Base-by-base conservation (phyloP, 495 filamentous ascomycete species). In the Sabuloglossum arenarium region DNA sequence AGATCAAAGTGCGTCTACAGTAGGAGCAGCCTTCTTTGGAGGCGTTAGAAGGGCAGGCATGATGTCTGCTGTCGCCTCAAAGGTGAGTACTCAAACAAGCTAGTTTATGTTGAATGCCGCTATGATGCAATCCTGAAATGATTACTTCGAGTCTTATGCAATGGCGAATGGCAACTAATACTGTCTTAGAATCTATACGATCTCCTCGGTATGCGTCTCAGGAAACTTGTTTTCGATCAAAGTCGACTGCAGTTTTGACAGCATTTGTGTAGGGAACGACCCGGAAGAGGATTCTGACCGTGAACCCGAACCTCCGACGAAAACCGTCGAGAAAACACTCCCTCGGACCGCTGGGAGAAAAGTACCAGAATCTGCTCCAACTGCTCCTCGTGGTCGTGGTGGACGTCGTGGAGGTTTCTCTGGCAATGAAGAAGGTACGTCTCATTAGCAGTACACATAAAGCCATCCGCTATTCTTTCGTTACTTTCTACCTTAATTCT, bases 341-440 rank as follows among this genome's bases (percentile, higher is more conserved):
- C 73, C 79, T 60, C 81, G 88, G 65, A 74, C 77, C 61, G 81
- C 79, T 71, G 97, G 97, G 82, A 87, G 87, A 71, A 93, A 94
- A 72, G 81, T 77, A 67, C 79, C 83, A 66, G 80, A 79, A 65
- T 81, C 51, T 28, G 31, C 81, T 59, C 77, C 79, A 52, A 55
- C 67, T 34, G 67, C 62, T 56, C 56, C 61, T 63, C 53, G 71
- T 65, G 56, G 67, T 23, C 77, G 79, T 61, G 75, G 73, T 64
- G 72, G 71, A 60, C 60, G 66, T 42, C 77, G 80, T 68, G 75
- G 75, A 56, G 73, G 67, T 55, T 68, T 70, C 63, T 71, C 71
- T 61, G 86, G 89, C 63, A 91, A 79, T 68, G 89, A 95, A 64
- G 82, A 77, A 71, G 89, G 90, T 95, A 73, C 66, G 75, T 78